These are phyloP conservation scores for Trichoderma aggressivum DNA, from an alignment of 2,329 filamentous ascomycete species.

Conservation along the genomic window DNA sequence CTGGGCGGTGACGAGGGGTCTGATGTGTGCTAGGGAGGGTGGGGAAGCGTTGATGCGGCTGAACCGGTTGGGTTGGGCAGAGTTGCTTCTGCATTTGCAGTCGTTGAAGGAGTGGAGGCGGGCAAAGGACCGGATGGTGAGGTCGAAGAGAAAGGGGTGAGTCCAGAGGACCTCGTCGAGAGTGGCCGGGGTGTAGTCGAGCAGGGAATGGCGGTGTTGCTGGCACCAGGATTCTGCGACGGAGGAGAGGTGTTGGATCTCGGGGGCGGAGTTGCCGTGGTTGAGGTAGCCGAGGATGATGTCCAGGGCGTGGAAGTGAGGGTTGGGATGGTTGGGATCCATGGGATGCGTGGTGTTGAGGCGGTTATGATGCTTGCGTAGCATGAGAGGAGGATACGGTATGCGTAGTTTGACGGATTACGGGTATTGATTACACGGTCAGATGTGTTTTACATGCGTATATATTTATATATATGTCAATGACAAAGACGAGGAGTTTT, in stretches of 20 bases:
- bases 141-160: neutral
- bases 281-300: constrained; percentile 2
- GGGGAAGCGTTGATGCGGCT: neutral
- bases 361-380: neutral
- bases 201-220: neutral
- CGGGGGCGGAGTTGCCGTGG: neutral
- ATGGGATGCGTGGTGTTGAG: neutral
- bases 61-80: no score
- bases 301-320: neutral
- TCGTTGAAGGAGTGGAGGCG: neutral
- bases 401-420: neutral
- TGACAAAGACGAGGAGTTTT: neutral
- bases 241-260: neutral
- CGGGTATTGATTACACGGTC: neutral
- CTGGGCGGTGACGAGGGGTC: neutral
- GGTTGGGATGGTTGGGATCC: neutral
- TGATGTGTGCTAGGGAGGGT: neutral
- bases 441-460: neutral
- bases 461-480: neutral
- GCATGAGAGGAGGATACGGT: neutral
- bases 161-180: neutral
- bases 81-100: neutral
- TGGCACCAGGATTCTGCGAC: neutral
- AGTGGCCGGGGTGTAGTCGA: neutral
- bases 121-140: neutral